A percentile compares a stretch with the other conserved stretches of the same genome.
Conservation (phyloP, 768 basidiomycete species). For the Cubamyces sp. region DNA sequence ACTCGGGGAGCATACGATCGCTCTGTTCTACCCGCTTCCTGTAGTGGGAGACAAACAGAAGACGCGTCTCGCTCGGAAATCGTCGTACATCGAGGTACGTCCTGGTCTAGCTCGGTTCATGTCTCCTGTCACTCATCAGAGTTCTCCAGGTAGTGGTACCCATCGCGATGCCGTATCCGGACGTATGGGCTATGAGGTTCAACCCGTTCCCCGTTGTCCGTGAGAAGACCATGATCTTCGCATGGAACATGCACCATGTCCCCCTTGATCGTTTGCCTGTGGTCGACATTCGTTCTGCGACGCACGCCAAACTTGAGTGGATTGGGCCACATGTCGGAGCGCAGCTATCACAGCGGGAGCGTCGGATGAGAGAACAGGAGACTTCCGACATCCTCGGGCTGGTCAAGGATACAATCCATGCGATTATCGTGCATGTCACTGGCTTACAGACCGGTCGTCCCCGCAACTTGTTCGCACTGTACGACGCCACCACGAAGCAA, state of each 20-base stretch:
- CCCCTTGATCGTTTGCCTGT: constrained; percentile 41
- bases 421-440: constrained; percentile 32
- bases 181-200: constrained; percentile 25
- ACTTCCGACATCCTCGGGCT: constrained; percentile 33
- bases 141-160: constrained; percentile 41
- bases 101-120: background rate
- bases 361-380: constrained; percentile 26
- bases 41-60: constrained; percentile 41
- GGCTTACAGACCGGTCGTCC: constrained; percentile 31
- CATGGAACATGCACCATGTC: constrained; percentile 46
- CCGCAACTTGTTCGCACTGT: constrained; percentile 29
- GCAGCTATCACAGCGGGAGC: constrained; percentile 41
- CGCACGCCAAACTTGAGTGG: constrained; percentile 33
- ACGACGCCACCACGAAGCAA: constrained; percentile 24
- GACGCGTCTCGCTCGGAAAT: constrained; percentile 56
- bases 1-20: constrained; percentile 32
- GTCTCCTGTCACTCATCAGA: constrained; percentile 24
- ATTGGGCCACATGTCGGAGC: constrained; percentile 36
- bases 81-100: constrained; percentile 48
- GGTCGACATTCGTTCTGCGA: constrained; percentile 30
- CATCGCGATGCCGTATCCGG: constrained; percentile 22
- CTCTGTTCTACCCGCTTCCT: constrained; percentile 47
- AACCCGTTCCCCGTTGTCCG: constrained; percentile 37
- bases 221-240: background rate
- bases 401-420: constrained; percentile 40